phyloP scores from a whole-genome alignment of 441 rosid species.

The Euphorbia schlechtendalii region DNA sequence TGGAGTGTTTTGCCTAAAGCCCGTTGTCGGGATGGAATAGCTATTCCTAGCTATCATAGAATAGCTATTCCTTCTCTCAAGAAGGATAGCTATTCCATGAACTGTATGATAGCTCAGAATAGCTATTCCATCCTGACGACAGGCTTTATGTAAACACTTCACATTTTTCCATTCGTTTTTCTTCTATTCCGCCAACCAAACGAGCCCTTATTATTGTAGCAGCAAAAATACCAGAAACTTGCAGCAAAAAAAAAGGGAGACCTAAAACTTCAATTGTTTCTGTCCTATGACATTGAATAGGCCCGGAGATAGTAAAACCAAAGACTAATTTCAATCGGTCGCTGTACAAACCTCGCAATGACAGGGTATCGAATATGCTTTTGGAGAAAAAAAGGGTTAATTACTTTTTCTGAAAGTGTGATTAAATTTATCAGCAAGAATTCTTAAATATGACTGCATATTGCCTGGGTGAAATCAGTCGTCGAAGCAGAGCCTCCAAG shows the following conservation, averaged over 20 bases:
- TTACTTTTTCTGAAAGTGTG: slow-evolving; percentile 10
- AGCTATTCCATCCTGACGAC: no score
- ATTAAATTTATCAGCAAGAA: slow-evolving; percentile 12
- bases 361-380: slow-evolving; percentile 17
- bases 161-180: no score
- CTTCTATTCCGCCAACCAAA: no score
- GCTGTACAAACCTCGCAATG: slow-evolving; percentile 18
- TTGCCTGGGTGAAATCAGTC: slow-evolving; percentile 83
- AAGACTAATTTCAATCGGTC: not conserved
- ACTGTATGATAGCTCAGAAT: no score
- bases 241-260: not conserved
- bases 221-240: not conserved
- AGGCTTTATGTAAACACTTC: no score
- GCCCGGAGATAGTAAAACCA: not conserved
- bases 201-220: no score
- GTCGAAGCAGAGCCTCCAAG: slow-evolving; percentile 77
- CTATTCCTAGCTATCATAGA: no score
- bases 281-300: no score
- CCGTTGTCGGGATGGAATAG: no score
- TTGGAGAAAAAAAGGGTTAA: slow-evolving; percentile 8
- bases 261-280: not conserved
- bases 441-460: slow-evolving; percentile 58
- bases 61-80: no score
- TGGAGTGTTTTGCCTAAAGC: no score
- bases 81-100: no score